Evolutionary conservation across 2,329 filamentous ascomycete species (phyloP).

Genomic region (Bipolaris zeicola): DNA sequence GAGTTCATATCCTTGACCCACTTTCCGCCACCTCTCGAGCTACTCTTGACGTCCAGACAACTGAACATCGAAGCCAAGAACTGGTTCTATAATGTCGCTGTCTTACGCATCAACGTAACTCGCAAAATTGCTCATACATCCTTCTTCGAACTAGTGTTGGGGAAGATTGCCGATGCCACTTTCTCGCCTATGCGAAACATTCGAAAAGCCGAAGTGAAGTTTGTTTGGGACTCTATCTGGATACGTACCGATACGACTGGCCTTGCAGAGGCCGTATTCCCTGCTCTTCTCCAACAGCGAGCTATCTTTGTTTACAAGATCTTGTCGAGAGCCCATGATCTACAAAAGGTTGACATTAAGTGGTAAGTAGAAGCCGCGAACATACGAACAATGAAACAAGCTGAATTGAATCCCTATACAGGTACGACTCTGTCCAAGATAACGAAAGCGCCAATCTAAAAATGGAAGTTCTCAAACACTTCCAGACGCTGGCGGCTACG

Average conservation of each 20-base stretch:
- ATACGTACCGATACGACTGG: conserved; percentile 27
- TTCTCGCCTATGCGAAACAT: conserved; percentile 46
- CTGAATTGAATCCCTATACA: background rate
- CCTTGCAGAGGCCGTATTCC: conserved; percentile 32
- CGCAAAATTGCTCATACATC: conserved; percentile 41
- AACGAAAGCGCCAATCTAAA: conserved; percentile 27
- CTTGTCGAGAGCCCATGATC: conserved; percentile 31
- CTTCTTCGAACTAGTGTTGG: conserved; percentile 41
- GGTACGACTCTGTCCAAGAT: conserved; percentile 40
- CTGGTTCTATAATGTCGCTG: conserved; percentile 43
- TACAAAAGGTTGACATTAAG: conserved; percentile 34
- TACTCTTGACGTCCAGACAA: conserved; percentile 38
- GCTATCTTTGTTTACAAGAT: conserved; percentile 31
- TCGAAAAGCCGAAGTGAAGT: conserved; percentile 37
- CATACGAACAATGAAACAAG: background rate
- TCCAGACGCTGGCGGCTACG: conserved; percentile 26
- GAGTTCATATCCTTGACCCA: conserved; percentile 41
- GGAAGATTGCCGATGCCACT: conserved; percentile 34
- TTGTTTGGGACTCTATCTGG: conserved; percentile 46
- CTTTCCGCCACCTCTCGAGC: conserved; percentile 37
- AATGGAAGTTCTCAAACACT: conserved; percentile 30
- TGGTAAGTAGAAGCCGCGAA: conserved; percentile 19
- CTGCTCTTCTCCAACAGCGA: conserved; percentile 35
- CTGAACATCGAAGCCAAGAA: conserved; percentile 37
- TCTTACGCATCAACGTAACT: conserved; percentile 40